A percentile compares a stretch with the other conserved stretches of the same genome.
Conservation (phyloP, 352 stramenopile genomes). For the Globisporangium camurandrum region DNA sequence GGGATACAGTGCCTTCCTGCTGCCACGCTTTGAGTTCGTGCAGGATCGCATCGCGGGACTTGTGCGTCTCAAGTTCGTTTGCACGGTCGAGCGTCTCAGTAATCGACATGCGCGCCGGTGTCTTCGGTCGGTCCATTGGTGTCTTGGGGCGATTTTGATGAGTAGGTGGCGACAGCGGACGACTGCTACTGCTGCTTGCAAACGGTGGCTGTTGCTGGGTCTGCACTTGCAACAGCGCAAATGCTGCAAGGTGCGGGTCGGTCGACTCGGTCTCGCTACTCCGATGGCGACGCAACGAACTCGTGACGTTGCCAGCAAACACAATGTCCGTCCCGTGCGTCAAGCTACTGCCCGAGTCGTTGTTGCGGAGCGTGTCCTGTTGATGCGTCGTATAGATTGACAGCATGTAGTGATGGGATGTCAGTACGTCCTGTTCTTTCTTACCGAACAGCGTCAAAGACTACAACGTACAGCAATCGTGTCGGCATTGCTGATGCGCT, state of each 20-base stretch:
- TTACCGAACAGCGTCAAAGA: not conserved
- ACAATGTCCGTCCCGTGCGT: slow-evolving; percentile 85
- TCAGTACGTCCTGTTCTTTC: too few relatives aligned
- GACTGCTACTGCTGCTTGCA: not conserved
- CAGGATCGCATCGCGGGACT: slow-evolving; percentile 56
- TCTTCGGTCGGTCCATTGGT: slow-evolving; percentile 30
- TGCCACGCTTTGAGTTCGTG: slow-evolving; percentile 61
- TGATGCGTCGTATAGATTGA: not conserved
- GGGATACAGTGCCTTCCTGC: slow-evolving; percentile 37
- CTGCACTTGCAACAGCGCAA: too few relatives aligned
- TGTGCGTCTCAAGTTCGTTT: slow-evolving; percentile 57
- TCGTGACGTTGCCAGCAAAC: slow-evolving; percentile 86
- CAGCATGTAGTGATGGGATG: too few relatives aligned
- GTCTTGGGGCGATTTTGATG: not conserved
- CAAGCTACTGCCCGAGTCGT: slow-evolving; percentile 68
- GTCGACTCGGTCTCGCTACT: slow-evolving; percentile 51
- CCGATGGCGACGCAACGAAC: slow-evolving; percentile 59
- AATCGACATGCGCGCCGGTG: slow-evolving; percentile 59
- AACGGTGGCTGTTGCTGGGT: slow-evolving; percentile 10
- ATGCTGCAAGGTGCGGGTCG: slow-evolving; percentile 6
- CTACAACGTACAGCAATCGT: slow-evolving; percentile 5
- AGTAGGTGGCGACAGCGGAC: too few relatives aligned
- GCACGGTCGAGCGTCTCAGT: slow-evolving; percentile 72
- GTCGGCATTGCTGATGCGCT: slow-evolving; percentile 11
- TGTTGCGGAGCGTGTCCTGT: slow-evolving; percentile 24